Percentiles rank a stretch among this genome's conserved stretches.
Evolutionary conservation across 2,329 filamentous ascomycete genomes (phyloP).

Genomic region (Neospermospora avenae): DNA sequence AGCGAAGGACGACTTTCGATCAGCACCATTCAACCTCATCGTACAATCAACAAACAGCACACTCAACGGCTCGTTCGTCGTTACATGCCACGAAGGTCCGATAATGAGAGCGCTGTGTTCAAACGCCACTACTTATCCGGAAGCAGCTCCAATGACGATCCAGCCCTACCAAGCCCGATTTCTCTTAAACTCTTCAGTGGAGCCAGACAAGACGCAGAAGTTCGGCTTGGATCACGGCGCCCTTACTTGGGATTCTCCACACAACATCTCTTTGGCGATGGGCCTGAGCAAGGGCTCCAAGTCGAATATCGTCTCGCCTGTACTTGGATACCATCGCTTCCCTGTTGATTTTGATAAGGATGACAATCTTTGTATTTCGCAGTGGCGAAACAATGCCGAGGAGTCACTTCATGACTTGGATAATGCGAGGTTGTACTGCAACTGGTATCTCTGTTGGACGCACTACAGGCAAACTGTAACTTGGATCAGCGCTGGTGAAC

Average conservation of each 20-base stretch:
- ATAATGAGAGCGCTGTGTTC: constrained; percentile 45
- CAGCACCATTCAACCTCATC: constrained; percentile 43
- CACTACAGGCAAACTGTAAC: too few species aligned
- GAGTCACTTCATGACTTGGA: constrained; percentile 42
- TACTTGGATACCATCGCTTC: too few species aligned
- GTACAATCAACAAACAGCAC: constrained; percentile 36
- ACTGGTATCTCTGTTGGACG: too few species aligned
- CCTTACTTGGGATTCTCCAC: too few species aligned
- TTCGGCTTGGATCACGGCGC: too few species aligned
- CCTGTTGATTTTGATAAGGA: constrained; percentile 39
- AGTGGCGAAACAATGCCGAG: too few species aligned
- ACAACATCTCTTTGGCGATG: too few species aligned
- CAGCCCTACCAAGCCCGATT: background rate
- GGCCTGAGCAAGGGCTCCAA: too few species aligned
- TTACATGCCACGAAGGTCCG: constrained; percentile 45
- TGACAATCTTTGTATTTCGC: constrained; percentile 38
- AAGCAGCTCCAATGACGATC: background rate
- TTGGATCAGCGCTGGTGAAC: constrained; percentile 41
- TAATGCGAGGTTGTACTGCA: too few species aligned
- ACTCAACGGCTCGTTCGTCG: constrained; percentile 39
- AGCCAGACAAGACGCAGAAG: constrained; percentile 14
- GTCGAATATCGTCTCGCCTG: too few species aligned
- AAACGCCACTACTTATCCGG: constrained; percentile 24
- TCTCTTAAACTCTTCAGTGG: constrained; percentile 32
- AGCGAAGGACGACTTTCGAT: constrained; percentile 34